These are phyloP conservation scores for Claviceps capensis DNA, from an alignment of 2,329 filamentous ascomycete species.

Conservation along the genomic window DNA sequence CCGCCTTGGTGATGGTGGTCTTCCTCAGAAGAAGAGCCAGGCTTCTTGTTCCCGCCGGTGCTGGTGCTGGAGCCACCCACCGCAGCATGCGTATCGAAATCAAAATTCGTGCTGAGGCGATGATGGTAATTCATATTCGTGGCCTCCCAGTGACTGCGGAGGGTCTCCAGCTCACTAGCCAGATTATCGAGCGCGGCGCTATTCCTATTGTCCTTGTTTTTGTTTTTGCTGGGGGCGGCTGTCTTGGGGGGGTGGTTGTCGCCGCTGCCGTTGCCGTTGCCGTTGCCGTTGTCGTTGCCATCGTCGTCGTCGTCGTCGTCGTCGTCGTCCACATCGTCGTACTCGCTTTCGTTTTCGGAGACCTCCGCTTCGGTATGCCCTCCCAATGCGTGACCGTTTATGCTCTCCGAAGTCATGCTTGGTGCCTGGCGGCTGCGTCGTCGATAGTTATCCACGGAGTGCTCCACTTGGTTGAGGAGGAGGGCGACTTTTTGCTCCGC, in stretches of 20 bases:
- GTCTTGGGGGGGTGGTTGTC: not conserved
- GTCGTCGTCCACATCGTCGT: conserved; percentile 14
- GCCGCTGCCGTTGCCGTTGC: not conserved
- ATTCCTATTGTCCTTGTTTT: conserved; percentile 34
- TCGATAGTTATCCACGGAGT: conserved; percentile 87
- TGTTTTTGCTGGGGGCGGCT: conserved; percentile 26
- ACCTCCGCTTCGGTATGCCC: conserved; percentile 40
- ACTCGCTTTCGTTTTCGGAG: conserved; percentile 48
- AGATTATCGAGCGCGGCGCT: conserved; percentile 73
- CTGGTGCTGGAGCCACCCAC: not conserved
- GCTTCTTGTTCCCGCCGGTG: conserved; percentile 22
- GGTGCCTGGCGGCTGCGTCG: conserved; percentile 52
- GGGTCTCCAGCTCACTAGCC: conserved; percentile 79
- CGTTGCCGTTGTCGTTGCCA: not conserved
- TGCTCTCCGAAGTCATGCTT: conserved; percentile 25
- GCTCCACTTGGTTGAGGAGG: conserved; percentile 86
- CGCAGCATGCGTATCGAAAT: conserved; percentile 49
- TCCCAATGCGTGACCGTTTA: conserved; percentile 24
- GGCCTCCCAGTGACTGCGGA: conserved; percentile 86
- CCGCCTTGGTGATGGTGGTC: conserved; percentile 22
- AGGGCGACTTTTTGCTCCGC: conserved; percentile 89
- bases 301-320: not conserved
- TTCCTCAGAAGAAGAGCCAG: too few species aligned
- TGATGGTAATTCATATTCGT: conserved; percentile 95
- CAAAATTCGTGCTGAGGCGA: conserved; percentile 76